phyloP scores from a whole-genome alignment of 2,329 filamentous ascomycete genomes.

The Colletotrichum cordylinicola region DNA sequence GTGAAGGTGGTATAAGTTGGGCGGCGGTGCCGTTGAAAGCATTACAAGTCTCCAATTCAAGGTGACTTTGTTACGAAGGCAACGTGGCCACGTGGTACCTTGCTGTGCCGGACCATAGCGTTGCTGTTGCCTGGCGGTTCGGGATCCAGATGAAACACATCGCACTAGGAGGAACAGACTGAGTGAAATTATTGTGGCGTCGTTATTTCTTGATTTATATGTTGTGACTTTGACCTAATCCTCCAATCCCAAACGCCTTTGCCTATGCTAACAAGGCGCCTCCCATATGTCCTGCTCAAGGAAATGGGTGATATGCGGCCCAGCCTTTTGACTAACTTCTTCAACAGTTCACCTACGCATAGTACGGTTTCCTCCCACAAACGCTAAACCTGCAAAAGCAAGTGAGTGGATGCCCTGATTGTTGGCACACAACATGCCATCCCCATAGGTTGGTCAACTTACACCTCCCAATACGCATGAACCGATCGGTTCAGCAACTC shows the following conservation, averaged over 20 bases:
- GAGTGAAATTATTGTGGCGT: neutral
- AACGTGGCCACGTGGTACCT: neutral
- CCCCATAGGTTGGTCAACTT: neutral
- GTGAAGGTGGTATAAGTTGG: neutral
- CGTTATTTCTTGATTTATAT: neutral
- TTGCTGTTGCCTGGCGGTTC: neutral
- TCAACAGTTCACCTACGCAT: neutral
- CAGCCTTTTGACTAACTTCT: neutral
- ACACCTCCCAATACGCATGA: slow-evolving; percentile 33
- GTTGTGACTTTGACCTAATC: neutral
- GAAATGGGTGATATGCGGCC: neutral
- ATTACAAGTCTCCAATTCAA: neutral
- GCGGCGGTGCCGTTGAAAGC: neutral
- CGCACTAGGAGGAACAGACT: neutral
- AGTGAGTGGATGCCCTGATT: neutral
- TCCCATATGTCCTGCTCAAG: neutral
- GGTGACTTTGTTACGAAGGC: neutral
- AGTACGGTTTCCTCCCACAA: slow-evolving; percentile 2
- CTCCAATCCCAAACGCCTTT: neutral
- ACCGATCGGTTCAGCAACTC: slow-evolving; percentile 33
- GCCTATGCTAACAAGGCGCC: neutral
- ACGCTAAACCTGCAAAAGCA: neutral
- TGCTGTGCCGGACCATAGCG: neutral
- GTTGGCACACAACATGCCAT: too few species aligned
- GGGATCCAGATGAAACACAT: neutral